Base-by-base conservation (phyloP, 352 stramenopile species). In the Globisporangium barbulae region DNA sequence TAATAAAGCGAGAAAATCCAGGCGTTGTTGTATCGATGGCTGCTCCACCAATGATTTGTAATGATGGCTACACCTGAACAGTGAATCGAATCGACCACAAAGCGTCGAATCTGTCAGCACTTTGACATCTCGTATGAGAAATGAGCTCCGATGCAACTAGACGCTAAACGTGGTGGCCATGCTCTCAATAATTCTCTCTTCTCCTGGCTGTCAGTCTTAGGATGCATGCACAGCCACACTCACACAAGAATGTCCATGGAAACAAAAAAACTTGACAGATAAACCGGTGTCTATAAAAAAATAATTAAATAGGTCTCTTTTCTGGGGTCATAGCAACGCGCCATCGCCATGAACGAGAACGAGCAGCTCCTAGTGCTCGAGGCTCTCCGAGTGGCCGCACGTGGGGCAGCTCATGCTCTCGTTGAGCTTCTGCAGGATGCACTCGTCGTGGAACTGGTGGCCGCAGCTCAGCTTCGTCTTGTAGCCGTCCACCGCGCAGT, bases 371-470 rank as follows among this genome's bases (percentile, higher is more conserved):
- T 35, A 56, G 33, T 19, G 28, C 17, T 41, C 28, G 6, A 56
- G 30, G 17, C 50, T 56, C 50, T 56, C 50, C 17, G 28, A 41
- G 50, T 71, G 61, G 1, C 67, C 58, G 33, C 76, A 83, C 0
- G 69, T 73, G 13, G 74, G 74, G 17, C 76, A 83, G 17, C 33
- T 63, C 60, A 83, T 78, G 35, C 31, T 42, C 45, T 72, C 61
- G 62, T 85, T 85, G n/a, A 85, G 69, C 33, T 70, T 57, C 22
- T 48, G 50, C 25, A 85, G 53, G 49, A 79, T 67, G 71, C 77
- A 85, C 64, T 83, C 77, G 49, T 85, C 73, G 65, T 85, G 77
- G 68, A 83, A 85, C 5, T 67, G 52, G 30, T 85, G 75, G 37
- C 77, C 70, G 57, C 75, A 85, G 13, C 31, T 44, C 44, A 85